phyloP scores from a whole-genome alignment of 202 grass and related monocot genomes.

The Carex sylvatica region DNA sequence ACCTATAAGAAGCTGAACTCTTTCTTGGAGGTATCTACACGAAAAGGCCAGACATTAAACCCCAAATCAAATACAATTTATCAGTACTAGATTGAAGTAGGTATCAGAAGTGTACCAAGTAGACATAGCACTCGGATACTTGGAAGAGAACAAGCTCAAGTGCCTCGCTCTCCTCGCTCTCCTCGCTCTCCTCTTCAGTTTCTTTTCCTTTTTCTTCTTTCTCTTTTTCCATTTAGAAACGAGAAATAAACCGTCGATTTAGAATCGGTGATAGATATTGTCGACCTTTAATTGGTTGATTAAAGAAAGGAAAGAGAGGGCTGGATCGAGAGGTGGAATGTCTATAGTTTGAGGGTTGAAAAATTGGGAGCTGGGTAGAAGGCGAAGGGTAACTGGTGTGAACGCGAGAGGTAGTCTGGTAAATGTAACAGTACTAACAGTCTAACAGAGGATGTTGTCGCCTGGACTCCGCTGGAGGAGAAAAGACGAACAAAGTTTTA shows the following conservation, averaged over 20 bases:
- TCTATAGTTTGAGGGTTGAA: neutral
- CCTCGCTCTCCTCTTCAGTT: conserved; percentile 21
- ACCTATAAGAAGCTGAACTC: conserved; percentile 91
- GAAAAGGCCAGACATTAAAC: conserved; percentile 20
- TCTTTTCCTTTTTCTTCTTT: neutral
- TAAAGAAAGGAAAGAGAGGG: neutral
- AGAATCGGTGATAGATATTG: neutral
- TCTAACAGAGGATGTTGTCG: neutral
- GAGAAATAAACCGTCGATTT: neutral
- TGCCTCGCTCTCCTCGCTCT: conserved; percentile 58
- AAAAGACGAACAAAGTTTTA: neutral
- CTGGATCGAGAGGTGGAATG: neutral
- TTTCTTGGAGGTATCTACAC: conserved; percentile 92
- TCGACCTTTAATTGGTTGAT: neutral
- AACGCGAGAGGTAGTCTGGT: neutral
- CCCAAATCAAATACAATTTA: conserved; percentile 8
- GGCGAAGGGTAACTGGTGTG: neutral
- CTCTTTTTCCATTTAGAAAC: conserved; percentile 20
- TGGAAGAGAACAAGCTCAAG: conserved; percentile 89
- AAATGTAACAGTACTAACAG: neutral
- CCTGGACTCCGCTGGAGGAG: neutral
- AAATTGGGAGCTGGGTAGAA: neutral
- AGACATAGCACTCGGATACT: conserved; percentile 90
- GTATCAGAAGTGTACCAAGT: conserved; percentile 58
- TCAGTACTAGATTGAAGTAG: neutral